phyloP scores from a whole-genome alignment of 805 yeast genomes.

The Metschnikowia matae region DNA sequence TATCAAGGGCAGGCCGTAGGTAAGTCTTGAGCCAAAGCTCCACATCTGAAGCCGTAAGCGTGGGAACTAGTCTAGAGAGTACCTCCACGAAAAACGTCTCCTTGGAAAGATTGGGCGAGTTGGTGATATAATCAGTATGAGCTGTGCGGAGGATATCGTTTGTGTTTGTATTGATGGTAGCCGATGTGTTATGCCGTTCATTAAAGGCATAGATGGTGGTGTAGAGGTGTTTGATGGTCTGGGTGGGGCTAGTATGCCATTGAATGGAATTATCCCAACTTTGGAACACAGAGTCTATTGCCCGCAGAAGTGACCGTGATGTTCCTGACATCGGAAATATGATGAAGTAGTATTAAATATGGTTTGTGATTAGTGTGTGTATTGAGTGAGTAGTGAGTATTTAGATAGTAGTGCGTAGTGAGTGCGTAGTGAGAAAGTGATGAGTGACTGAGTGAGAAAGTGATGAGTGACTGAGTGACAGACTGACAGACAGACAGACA shows the following conservation, averaged over 20 bases:
- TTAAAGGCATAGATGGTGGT: conserved; percentile 14
- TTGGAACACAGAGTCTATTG: conserved; percentile 11
- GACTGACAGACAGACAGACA: too few species aligned
- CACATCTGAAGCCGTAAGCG: conserved; percentile 26
- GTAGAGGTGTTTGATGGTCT: conserved; percentile 10
- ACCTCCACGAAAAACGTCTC: conserved; percentile 40
- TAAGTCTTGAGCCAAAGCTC: conserved; percentile 49
- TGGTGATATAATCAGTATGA: conserved; percentile 29
- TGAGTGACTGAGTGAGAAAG: too few species aligned
- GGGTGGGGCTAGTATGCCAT: conserved; percentile 11
- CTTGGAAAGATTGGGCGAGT: conserved; percentile 24
- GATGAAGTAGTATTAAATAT: too few species aligned
- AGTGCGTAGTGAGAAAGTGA: neutral
- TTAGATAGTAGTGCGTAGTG: neutral
- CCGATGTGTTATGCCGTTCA: conserved; percentile 33
- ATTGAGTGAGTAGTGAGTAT: too few species aligned
- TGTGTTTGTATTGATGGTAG: conserved; percentile 27
- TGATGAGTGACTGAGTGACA: too few species aligned
- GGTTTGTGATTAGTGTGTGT: too few species aligned
- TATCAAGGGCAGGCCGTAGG: conserved; percentile 50
- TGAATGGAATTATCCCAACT: conserved; percentile 12
- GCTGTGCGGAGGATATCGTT: conserved; percentile 34
- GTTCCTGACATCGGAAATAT: conserved; percentile 12
- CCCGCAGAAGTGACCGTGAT: conserved; percentile 15
- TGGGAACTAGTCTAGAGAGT: conserved; percentile 31